Percentiles rank a stretch among this genome's conserved stretches.
Conservation (phyloP, 306 rosid species). For the Trichosanthes truncata region DNA sequence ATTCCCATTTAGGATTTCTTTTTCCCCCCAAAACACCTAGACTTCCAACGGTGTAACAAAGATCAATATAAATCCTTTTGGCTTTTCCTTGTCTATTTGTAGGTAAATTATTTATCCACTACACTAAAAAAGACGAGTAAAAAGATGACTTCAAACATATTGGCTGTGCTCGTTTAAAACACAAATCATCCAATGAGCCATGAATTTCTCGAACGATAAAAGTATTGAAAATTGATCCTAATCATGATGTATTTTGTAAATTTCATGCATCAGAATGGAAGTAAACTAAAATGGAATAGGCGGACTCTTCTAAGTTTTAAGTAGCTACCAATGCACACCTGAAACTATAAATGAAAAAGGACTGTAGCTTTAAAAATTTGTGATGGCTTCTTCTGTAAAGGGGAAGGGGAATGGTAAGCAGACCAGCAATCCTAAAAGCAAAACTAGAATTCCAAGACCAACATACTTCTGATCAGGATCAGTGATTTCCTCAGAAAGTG, state of each 20-base stretch:
- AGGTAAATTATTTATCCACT: not conserved
- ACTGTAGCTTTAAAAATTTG: constrained; percentile 35
- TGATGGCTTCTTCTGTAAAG: constrained; percentile 48
- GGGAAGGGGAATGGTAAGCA: constrained; percentile 96
- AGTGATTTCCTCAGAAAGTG: constrained; percentile 79
- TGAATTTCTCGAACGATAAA: not conserved
- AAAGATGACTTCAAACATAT: not conserved
- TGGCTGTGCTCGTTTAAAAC: not conserved
- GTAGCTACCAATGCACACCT: constrained; percentile 1
- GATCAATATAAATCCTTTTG: too few species aligned
- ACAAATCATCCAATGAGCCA: not conserved
- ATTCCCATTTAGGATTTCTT: too few species aligned
- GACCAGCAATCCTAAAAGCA: constrained; percentile 77
- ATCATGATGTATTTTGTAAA: not conserved
- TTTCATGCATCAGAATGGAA: not conserved
- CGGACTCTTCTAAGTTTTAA: not conserved
- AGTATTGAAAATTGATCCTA: not conserved
- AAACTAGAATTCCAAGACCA: constrained; percentile 67
- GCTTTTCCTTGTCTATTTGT: not conserved
- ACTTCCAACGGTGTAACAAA: too few species aligned
- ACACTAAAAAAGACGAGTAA: not conserved
- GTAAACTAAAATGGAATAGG: not conserved
- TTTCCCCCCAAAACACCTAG: too few species aligned
- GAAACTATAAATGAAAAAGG: not conserved
- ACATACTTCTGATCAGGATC: constrained; percentile 76